A percentile compares a stretch with the other conserved stretches of the same genome.
phyloP scores from a whole-genome alignment of 2,329 filamentous ascomycete genomes.

The Aspergillus fumigatus region DNA sequence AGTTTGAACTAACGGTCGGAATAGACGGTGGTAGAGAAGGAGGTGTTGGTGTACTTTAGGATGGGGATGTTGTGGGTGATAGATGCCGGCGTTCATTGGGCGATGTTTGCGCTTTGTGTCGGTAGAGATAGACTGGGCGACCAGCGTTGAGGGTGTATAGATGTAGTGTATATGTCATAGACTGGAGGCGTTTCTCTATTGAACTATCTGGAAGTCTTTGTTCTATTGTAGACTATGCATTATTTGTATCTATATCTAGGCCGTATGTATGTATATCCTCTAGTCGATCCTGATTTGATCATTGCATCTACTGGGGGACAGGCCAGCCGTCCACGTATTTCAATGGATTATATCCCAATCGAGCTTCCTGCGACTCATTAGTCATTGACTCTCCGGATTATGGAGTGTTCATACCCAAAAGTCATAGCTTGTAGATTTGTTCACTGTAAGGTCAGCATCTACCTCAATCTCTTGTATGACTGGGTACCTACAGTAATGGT shows the following conservation, averaged over 20 bases:
- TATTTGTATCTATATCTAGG: not conserved
- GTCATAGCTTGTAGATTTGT: conserved; percentile 25
- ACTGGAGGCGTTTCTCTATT: not conserved
- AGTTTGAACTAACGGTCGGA: not conserved
- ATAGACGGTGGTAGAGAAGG: not conserved
- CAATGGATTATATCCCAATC: conserved; percentile 28
- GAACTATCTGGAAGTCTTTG: not conserved
- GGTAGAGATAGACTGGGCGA: not conserved
- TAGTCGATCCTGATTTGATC: not conserved
- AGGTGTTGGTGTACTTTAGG: too few relatives aligned
- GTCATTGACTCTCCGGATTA: conserved; percentile 3
- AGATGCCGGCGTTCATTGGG: not conserved
- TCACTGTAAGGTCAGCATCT: conserved; percentile 20
- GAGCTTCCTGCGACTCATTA: conserved; percentile 25
- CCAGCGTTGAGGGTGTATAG: not conserved
- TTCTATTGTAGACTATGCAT: not conserved
- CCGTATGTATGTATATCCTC: not conserved
- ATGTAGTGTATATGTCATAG: not conserved
- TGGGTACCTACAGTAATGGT: conserved; percentile 29
- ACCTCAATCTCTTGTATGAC: not conserved
- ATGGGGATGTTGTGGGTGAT: not conserved
- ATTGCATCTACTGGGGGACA: conserved; percentile 10
- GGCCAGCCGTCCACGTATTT: conserved; percentile 32
- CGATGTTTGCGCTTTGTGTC: not conserved
- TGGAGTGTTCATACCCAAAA: conserved; percentile 21